Evolutionary conservation across 345 rosid genomes (phyloP), one percentile per base, ranked within the genome.

Genomic region (Sisymbrium irio): DNA sequence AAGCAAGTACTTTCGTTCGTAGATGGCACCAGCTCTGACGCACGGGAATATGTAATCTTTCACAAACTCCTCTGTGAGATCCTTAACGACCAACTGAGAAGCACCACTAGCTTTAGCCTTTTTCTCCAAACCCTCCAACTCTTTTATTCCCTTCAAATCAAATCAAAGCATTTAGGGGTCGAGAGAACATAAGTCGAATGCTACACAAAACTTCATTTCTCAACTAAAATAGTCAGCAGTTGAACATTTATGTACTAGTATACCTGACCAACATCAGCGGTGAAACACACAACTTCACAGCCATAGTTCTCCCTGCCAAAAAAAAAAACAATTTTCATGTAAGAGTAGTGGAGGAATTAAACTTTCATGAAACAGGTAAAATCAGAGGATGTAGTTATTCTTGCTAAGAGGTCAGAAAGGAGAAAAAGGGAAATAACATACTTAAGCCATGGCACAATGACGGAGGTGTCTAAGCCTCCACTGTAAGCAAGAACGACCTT

Each of bases 251-350:
- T 56, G 8, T 65, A 42, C 14, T 65, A 42, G 61, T 80, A 68
- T 87, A 92, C 99, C 84, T 95, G 99, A 56, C 98, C 99, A 82
- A 95, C 99, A 73, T 95, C 98, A 0, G 97, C 98, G 6, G 99
- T 95, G 82, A 95, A 95, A 85, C 99, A 95, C 67, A 95, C 99
- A 81, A 95, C 99, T 82, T 95, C 98, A 66, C 98, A 95, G n/a
- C 96, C 96, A 78, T 95, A 95, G 62, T 90, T 95, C 82, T 92
- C 97, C 82, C 97, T 95, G 78, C 20, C 36, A 42, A 54, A 44
- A 18, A 77, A 36, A 40, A 0, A 18, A 77, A 36, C 32, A 0
- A 9, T 6, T 2, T 42, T 11, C 44, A 54, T 36, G 17, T 41
- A 55, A 41, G 53, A 28, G 6, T 7, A 66, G 37, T 57, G 61